Base-by-base conservation (phyloP, 148 eudicot species). In the Rhododendron griersonianum region DNA sequence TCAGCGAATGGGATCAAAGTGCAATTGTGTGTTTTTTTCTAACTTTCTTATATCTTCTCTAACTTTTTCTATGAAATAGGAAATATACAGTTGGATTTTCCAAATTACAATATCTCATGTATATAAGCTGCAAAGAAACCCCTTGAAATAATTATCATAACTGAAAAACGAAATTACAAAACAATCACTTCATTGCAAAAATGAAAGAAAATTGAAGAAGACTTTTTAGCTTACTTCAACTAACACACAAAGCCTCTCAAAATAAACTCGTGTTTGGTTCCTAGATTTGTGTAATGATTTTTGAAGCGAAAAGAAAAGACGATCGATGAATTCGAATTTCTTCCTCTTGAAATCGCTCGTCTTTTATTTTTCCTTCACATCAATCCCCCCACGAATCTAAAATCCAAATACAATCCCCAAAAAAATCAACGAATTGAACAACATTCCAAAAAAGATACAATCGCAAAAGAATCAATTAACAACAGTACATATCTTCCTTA, bases 401-500 rank as follows among this genome's bases (percentile, higher is more conserved):
- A 63, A 63, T 23, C 11, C 69, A 63, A 63, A 63, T 63, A 63
- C 11, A 23, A 63, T 63, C 69, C 7, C 28, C 10, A 65, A 65
- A 65, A 63, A n/a, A 57, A n/a, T 18, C n/a, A 19, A 57, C 1
- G 2, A 18, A 4, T n/a, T n/a, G n/a, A n/a, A n/a, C 5, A 18
- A 16, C 23, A 18, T 57, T 57, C 19, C n/a, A 55, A 16, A 0
- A 55, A 55, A 55, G 4, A 39, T 15, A 2, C 21, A 55, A 55
- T 15, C 0, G 21, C 47, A 10, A n/a, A 76, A n/a, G 15, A 69
- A 55, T 37, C n/a, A 88, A 45, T 89, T 89, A 84, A 89, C 45
- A 10, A 28, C 47, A 4, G 53, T 55, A n/a, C 90, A 89, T 15
- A 84, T 82, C 74, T 50, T 83, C 81, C 93, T 88, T 8, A 91